These are phyloP conservation scores for Rhazya stricta DNA, from an alignment of 257 asterid species.

Conservation along the genomic window DNA sequence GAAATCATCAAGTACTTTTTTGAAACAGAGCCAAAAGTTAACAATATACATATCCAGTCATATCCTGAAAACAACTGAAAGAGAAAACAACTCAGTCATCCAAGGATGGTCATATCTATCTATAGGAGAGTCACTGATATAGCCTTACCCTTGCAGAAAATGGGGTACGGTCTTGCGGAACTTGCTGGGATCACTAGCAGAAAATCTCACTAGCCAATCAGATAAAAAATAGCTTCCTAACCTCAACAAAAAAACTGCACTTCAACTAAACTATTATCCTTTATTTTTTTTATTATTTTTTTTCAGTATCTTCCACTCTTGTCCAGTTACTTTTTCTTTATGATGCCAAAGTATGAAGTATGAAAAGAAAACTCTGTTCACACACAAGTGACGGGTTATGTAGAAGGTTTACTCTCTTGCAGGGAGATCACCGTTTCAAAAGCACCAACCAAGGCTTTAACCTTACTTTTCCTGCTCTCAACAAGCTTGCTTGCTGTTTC, in stretches of 20 bases:
- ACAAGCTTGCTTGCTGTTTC: slow-evolving; percentile 88
- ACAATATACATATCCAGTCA: slow-evolving; percentile 6
- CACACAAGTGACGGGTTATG: slow-evolving; percentile 32
- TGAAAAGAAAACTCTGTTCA: slow-evolving; percentile 1
- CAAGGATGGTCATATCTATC: slow-evolving; percentile 5
- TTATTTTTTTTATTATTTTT: slow-evolving; percentile 7
- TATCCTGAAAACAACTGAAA: not conserved
- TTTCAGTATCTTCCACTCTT: slow-evolving; percentile 6
- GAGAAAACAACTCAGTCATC: slow-evolving; percentile 18
- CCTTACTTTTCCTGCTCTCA: slow-evolving; percentile 78
- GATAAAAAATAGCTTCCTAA: slow-evolving; percentile 8
- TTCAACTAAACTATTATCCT: slow-evolving; percentile 4
- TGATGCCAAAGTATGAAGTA: slow-evolving; percentile 8
- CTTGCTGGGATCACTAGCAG: slow-evolving; percentile 1
- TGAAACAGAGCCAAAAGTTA: not conserved
- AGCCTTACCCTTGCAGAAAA: slow-evolving; percentile 4
- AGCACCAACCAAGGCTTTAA: slow-evolving; percentile 91
- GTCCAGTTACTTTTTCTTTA: not conserved
- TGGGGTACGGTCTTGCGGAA: not conserved
- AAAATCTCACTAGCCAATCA: not conserved
- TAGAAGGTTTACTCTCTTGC: slow-evolving; percentile 57
- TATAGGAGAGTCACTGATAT: slow-evolving; percentile 1
- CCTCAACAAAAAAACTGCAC: slow-evolving; percentile 6
- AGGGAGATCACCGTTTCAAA: slow-evolving; percentile 82
- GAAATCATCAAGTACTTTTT: not conserved